These are phyloP conservation scores for Retiboletus flavoniger DNA, from an alignment of 1,284 basidiomycete genomes.

Conservation along the genomic window DNA sequence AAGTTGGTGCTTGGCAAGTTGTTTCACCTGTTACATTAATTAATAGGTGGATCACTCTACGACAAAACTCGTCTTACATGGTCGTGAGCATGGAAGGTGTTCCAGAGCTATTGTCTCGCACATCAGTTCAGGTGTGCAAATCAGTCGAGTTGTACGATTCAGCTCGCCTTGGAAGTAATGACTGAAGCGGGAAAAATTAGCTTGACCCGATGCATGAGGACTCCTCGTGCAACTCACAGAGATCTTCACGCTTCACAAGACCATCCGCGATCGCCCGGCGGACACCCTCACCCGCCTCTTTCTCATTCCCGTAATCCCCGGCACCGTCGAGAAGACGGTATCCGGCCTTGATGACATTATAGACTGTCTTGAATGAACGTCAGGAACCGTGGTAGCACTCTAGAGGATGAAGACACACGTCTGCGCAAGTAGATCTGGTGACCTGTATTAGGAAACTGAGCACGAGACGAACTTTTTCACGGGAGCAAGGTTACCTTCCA, in stretches of 20 bases:
- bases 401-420: constrained; percentile 40
- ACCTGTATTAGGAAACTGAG: constrained; percentile 42
- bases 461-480: not conserved
- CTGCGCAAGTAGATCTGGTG: constrained; percentile 55
- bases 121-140: constrained; percentile 2
- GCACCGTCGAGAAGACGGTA: constrained; percentile 85
- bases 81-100: constrained; percentile 73
- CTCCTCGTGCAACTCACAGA: constrained; percentile 55
- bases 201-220: not conserved
- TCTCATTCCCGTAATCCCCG: constrained; percentile 84
- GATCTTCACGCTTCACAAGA: constrained; percentile 70
- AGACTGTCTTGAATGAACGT: constrained; percentile 49
- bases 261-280: constrained; percentile 74
- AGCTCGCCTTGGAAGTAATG: constrained; percentile 63
- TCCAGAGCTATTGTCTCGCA: constrained; percentile 61
- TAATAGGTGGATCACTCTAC: not conserved
- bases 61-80: constrained; percentile 46
- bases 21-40: constrained; percentile 44
- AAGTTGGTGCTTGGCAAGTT: constrained; percentile 61
- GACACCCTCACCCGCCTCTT: constrained; percentile 77
- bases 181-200: constrained; percentile 37
- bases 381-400: not conserved
- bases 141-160: not conserved
- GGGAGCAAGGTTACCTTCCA: constrained; percentile 53
- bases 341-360: constrained; percentile 69